Conservation (phyloP, 192 early-diverging fungal species). For the Mortierella antarctica region DNA sequence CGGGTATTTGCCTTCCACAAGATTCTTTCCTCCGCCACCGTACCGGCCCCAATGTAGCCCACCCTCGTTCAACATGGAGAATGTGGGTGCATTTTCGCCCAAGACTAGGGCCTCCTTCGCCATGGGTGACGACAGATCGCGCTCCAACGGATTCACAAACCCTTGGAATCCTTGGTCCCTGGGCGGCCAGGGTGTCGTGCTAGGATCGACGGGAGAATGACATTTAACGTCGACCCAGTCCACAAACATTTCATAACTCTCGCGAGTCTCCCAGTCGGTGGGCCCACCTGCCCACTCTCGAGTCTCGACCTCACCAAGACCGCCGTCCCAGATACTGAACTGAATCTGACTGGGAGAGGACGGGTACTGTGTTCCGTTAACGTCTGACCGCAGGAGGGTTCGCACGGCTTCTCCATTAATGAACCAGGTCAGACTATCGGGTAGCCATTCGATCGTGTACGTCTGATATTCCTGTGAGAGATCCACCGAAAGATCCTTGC, state of each 20-base stretch:
- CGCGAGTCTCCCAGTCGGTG: constrained; percentile 61
- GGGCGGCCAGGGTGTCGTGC: constrained; percentile 36
- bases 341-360: constrained; percentile 62
- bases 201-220: constrained; percentile 58
- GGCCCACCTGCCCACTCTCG: constrained; percentile 69
- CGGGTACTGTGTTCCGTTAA: constrained; percentile 62
- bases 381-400: constrained; percentile 58
- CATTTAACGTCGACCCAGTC: constrained; percentile 65
- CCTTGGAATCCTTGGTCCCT: constrained; percentile 35
- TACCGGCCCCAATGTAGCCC: constrained; percentile 46
- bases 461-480: constrained; percentile 61
- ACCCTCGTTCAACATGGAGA: constrained; percentile 26
- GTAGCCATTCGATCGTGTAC: constrained; percentile 69
- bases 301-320: constrained; percentile 62
- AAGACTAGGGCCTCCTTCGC: constrained; percentile 36
- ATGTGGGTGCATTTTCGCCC: constrained; percentile 31
- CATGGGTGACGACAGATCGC: constrained; percentile 9
- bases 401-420: constrained; percentile 62
- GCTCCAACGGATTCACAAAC: constrained; percentile 29
- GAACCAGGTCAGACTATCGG: constrained; percentile 67
- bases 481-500: constrained; percentile 43
- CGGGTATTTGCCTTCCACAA: constrained; percentile 3
- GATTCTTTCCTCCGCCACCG: constrained; percentile 4
- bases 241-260: constrained; percentile 62
- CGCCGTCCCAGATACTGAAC: constrained; percentile 76